Conservation (phyloP, 305 asterid genomes). For the Petunia hybrid region DNA sequence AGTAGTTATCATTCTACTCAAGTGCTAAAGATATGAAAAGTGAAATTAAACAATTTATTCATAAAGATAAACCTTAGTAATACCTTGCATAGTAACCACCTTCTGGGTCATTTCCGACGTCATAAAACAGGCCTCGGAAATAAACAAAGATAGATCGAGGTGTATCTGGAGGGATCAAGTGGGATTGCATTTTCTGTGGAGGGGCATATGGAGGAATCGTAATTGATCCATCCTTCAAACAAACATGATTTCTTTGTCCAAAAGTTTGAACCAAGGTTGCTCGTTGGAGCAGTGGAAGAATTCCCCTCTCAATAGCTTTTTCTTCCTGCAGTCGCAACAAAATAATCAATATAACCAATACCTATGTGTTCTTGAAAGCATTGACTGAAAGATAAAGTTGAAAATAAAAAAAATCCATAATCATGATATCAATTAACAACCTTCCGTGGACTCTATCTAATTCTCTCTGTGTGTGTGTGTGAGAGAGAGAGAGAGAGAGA, state of each 20-base stretch:
- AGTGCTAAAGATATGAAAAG: neutral
- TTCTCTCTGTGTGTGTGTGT: neutral
- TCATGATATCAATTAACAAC: neutral
- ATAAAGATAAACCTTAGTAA: neutral
- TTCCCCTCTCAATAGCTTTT: constrained; percentile 81
- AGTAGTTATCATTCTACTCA: neutral
- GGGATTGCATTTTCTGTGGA: constrained; percentile 80
- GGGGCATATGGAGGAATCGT: constrained; percentile 89
- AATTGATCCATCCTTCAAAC: constrained; percentile 73
- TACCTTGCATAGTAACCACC: constrained; percentile 85
- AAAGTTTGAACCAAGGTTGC: constrained; percentile 84
- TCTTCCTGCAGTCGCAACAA: constrained; percentile 59
- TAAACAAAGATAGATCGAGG: constrained; percentile 80
- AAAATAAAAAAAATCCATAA: neutral
- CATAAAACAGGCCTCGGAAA: constrained; percentile 76
- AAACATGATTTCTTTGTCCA: constrained; percentile 82
- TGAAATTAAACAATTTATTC: neutral
- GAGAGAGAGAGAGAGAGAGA: neutral
- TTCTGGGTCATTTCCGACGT: constrained; percentile 68
- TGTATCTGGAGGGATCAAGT: constrained; percentile 70
- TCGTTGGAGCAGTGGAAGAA: constrained; percentile 67
- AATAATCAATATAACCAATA: neutral
- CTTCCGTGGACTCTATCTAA: constrained; percentile 9
- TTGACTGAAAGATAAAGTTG: neutral
- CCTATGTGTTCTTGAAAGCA: neutral